These are phyloP conservation scores for Globisporangium perplexum DNA, from an alignment of 352 stramenopile genomes.

Conservation along the genomic window DNA sequence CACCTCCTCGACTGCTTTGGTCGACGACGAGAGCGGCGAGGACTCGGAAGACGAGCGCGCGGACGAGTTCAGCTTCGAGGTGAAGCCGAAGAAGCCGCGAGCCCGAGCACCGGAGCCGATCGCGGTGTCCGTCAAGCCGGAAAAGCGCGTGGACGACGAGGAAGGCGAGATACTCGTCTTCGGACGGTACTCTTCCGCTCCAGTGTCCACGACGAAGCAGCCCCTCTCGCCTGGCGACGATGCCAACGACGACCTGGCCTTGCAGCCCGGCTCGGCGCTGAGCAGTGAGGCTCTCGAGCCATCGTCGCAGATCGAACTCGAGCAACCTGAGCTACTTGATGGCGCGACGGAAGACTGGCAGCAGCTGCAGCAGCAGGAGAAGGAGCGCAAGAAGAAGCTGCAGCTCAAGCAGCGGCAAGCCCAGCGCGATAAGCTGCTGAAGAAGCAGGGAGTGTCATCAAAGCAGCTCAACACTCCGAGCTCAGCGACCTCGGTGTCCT, in stretches of 20 bases:
- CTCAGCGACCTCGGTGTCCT: constrained; percentile 1
- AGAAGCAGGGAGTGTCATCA: constrained; percentile 34
- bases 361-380: constrained; percentile 66
- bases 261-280: not conserved
- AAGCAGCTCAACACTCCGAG: constrained; percentile 12
- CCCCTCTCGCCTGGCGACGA: not conserved
- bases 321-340: constrained; percentile 5
- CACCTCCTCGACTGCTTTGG: not conserved
- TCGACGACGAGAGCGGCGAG: constrained; percentile 7
- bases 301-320: not conserved
- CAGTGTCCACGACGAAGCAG: not conserved
- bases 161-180: constrained; percentile 2
- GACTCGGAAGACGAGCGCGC: constrained; percentile 12
- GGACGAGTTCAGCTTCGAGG: constrained; percentile 52
- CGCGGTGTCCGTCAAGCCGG: not conserved
- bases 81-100: constrained; percentile 25
- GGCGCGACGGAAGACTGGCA: constrained; percentile 59
- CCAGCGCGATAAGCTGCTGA: constrained; percentile 69
- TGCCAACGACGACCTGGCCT: not conserved
- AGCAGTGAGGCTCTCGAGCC: not conserved
- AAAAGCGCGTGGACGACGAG: constrained; percentile 6
- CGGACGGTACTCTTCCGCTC: constrained; percentile 4
- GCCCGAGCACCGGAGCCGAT: not conserved
- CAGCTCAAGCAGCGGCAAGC: constrained; percentile 72
- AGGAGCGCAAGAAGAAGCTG: constrained; percentile 60